phyloP scores from a whole-genome alignment of 352 stramenopile genomes.

The Aphanomyces euteiches region DNA sequence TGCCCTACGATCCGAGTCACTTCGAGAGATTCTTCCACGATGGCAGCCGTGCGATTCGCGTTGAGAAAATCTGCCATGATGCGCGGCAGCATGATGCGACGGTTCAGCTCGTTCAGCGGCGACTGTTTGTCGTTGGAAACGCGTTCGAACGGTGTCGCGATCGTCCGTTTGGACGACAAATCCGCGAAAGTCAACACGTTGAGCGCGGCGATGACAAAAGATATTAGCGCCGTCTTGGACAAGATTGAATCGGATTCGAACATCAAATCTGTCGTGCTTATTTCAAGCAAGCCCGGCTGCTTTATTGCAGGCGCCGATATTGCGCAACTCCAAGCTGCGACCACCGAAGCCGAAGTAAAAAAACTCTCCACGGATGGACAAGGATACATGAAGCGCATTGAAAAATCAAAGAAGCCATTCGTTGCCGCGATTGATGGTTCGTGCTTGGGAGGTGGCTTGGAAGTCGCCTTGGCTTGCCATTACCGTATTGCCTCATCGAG shows the following conservation, averaged over 20 bases:
- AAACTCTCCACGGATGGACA: conserved; percentile 90
- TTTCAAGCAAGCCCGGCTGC: conserved; percentile 94
- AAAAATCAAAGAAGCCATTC: conserved; percentile 91
- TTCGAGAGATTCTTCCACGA: not conserved
- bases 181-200: conserved; percentile 91
- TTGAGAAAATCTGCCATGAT: not conserved
- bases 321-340: conserved; percentile 87
- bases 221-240: conserved; percentile 84
- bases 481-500: conserved; percentile 95
- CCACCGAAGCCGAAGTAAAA: conserved; percentile 90
- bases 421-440: conserved; percentile 96
- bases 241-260: conserved; percentile 84
- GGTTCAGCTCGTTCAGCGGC: conserved; percentile 38
- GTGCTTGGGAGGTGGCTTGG: conserved; percentile 94
- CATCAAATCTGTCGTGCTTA: conserved; percentile 97
- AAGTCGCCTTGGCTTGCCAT: conserved; percentile 97
- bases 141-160: conserved; percentile 79
- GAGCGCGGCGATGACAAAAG: conserved; percentile 85
- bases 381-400: conserved; percentile 89
- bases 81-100: not conserved
- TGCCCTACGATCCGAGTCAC: not conserved
- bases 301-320: conserved; percentile 99
- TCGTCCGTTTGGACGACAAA: conserved; percentile 91
- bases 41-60: conserved; percentile 11
- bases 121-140: conserved; percentile 89